Base-by-base conservation (phyloP, 2,329 filamentous ascomycete species). In the Ascosphaera apis region DNA sequence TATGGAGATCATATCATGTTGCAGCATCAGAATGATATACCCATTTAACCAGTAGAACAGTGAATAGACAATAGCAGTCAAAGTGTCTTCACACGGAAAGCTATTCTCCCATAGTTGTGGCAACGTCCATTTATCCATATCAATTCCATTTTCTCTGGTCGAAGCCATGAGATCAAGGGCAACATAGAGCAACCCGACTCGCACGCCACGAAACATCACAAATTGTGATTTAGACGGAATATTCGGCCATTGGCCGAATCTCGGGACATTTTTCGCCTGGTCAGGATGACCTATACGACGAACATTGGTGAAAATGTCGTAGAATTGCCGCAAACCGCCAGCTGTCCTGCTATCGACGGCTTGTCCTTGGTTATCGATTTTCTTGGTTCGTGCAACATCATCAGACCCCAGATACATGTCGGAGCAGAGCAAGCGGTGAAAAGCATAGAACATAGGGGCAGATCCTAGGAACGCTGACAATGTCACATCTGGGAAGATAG, bases 101-200 rank as follows among this genome's bases (percentile, higher is more conserved):
- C 5, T 4, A n/a, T 30, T 30, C 27, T 30, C 4, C 27, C 27
- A 30, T 4, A 30, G 27, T 30, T 13, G 9, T 6, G 27, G n/a
- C 4, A 30, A 13, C 4, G 5, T 6, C 27, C 27, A 30, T 12
- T 4, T 3, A 30, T 30, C 27, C 27, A 30, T 30, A n/a, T 30
- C 27, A 4, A 30, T n/a, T 13, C 4, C n/a, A 6, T 30, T 13
- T 6, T 34, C 39, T 18, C 38, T 31, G 1, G 38, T 15, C 2
- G 39, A 31, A 4, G 18, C 25, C 17, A 37, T 19, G 4, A 41
- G 16, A 33, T 41, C 39, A 12, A 37, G 7, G 8, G 28, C 15
- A n/a, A 41, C n/a, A 37, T 41, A 41, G 6, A 38, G 17, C 13
- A 41, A 16, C 28, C 36, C 16, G n/a, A 37, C 25, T 3, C 37